Evolutionary conservation across 1,284 basidiomycete species (phyloP), one percentile per base, ranked within the genome.

Genomic region (Ganoderma boninense): DNA sequence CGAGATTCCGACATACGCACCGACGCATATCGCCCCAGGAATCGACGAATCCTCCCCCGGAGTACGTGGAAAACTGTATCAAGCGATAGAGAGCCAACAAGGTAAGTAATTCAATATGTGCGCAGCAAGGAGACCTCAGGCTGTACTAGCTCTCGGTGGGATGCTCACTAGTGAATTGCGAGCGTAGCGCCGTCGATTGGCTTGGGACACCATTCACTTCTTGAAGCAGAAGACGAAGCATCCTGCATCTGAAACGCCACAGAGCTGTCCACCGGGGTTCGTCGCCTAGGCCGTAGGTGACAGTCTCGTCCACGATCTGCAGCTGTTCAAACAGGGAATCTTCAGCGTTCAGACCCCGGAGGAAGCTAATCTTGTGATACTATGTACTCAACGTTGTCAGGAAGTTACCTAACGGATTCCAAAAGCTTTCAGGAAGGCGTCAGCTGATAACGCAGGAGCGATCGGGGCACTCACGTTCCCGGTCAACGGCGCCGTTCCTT

Each of bases 291-390:
- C 73, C 74, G 66, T 70, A 74, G 65, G 76, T 76, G 26, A 77
- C 69, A 20, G 78, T 77, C 71, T 78, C 75, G 72, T 79, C 75
- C 42, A 79, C 76, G 68, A 79, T 77, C 71, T 79, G 74, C 68
- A 77, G 67, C 77, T 76, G 44, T 57, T 16, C 14, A 56, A 65
- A 57, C 10, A 32, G 67, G 68, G 10, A 60, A 26, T n/a, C 43
- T 49, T 69, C 68, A 69, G 69, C 70, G 62, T 49, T 23, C 49
- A 60, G 63, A 64, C 68, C 29, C 29, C 54, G 52, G 42, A 38
- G 35, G 29, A 40, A 61, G 59, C 59, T 16, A 61, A 61, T 35
- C 56, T 38, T 56, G 68, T 60, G 62, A 64, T 66, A 59, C 49
- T 54, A 46, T 46, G 44, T 7, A 70, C 69, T 61, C 60, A 73